Percentiles rank a stretch among this genome's conserved stretches.
phyloP scores from a whole-genome alignment of 1,139 yeast genomes.

The Nakaseomyces kungkrabaensis region DNA sequence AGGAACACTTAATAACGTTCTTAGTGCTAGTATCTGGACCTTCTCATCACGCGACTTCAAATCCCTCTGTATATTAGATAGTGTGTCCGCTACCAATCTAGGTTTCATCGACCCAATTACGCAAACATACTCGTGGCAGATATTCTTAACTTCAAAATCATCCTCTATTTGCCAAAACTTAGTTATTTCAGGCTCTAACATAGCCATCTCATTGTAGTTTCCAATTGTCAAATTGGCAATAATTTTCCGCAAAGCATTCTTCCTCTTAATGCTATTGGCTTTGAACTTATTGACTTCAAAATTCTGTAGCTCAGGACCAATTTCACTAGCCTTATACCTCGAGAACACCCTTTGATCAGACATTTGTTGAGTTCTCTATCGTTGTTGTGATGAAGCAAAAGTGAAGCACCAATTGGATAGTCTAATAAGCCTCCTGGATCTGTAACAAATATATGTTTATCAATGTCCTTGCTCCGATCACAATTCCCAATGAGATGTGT shows the following conservation, averaged over 20 bases:
- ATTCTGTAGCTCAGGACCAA: slow-evolving; percentile 28
- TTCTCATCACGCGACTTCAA: slow-evolving; percentile 34
- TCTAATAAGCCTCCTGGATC: too few relatives aligned
- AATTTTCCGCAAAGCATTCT: slow-evolving; percentile 59
- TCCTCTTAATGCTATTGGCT: slow-evolving; percentile 34
- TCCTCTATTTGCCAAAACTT: slow-evolving; percentile 54
- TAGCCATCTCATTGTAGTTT: slow-evolving; percentile 57
- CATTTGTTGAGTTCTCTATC: slow-evolving; percentile 9
- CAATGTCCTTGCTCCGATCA: too few relatives aligned
- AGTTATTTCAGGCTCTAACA: slow-evolving; percentile 58
- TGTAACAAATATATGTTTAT: too few relatives aligned
- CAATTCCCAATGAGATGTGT: too few relatives aligned
- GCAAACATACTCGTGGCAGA: slow-evolving; percentile 52
- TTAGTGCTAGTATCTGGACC: slow-evolving; percentile 47
- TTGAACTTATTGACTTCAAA: slow-evolving; percentile 30
- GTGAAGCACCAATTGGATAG: too few relatives aligned
- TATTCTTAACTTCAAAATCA: slow-evolving; percentile 54
- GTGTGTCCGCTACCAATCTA: slow-evolving; percentile 43
- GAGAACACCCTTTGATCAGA: slow-evolving; percentile 27
- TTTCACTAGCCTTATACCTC: slow-evolving; percentile 28
- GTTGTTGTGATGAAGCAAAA: too few relatives aligned
- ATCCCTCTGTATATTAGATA: slow-evolving; percentile 50
- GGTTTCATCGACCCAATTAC: slow-evolving; percentile 55
- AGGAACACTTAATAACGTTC: slow-evolving; percentile 54
- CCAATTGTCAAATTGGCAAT: slow-evolving; percentile 80